A percentile compares a stretch with the other conserved stretches of the same genome.
Evolutionary conservation across 2,329 filamentous ascomycete species (phyloP).

Genomic region (Ophiostoma quercus): DNA sequence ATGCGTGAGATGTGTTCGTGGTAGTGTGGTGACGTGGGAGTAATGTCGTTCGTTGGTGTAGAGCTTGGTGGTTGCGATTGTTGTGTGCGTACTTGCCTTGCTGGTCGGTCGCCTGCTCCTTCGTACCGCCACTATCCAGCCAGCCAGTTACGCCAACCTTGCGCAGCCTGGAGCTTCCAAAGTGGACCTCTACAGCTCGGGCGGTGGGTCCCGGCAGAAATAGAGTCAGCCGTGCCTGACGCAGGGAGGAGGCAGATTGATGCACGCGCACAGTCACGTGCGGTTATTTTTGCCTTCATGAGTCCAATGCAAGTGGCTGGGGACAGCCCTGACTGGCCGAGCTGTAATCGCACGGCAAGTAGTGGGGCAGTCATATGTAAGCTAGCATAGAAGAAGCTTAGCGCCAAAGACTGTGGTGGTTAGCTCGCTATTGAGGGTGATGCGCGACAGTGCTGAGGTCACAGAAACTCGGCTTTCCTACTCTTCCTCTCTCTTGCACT

Average conservation of each 20-base stretch:
- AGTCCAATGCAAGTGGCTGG: constrained; percentile 15
- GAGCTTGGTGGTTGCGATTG: constrained; percentile 17
- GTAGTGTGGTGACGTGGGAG: background rate
- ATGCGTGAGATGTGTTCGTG: background rate
- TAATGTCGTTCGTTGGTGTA: background rate
- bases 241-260: background rate
- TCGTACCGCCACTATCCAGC: constrained; percentile 13
- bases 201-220: constrained; percentile 28
- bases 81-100: background rate
- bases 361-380: background rate
- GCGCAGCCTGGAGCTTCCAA: constrained; percentile 33
- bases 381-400: constrained; percentile 12
- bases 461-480: background rate
- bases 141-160: constrained; percentile 32
- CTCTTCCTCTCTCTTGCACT: constrained; percentile 13
- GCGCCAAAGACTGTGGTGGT: background rate
- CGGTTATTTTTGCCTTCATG: background rate
- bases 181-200: constrained; percentile 7
- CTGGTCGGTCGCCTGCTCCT: constrained; percentile 4
- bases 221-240: background rate
- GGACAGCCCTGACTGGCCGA: constrained; percentile 4
- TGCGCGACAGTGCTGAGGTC: constrained; percentile 20
- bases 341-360: constrained; percentile 15
- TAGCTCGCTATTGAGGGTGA: constrained; percentile 4
- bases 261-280: constrained; percentile 24